Evolutionary conservation across 768 basidiomycete genomes (phyloP), one percentile per base, ranked within the genome.

Genomic region (Lentinula sp.): DNA sequence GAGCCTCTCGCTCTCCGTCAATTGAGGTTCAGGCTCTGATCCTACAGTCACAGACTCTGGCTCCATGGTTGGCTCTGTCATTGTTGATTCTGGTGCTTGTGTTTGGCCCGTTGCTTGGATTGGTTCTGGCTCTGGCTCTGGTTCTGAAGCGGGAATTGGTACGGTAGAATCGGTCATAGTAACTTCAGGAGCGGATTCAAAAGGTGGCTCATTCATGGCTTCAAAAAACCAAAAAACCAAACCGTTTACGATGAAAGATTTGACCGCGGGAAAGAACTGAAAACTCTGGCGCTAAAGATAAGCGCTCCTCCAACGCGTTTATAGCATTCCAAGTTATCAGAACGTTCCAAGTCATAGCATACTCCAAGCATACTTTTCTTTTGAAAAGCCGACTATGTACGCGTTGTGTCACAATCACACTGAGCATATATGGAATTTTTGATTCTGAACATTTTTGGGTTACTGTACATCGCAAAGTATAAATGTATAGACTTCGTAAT

Each of bases 1-100:
- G 67, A 88, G 70, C 5, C 74, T 68, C 65, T 92, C 87, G 81
- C 83, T 89, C 75, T 91, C 89, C 70, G 84, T 18, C n/a, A 39
- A 21, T 10, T 52, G 50, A 52, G n/a, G 16, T 54, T 54, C 53
- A 37, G 23, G 34, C 21, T 54, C 53, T 37, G 53, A 21, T 39
- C n/a, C 53, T 16, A 54, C 13, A 18, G 31, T 34, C n/a, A 40
- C 34, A 5, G 50, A 34, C 37, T 54, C 53, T 37, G 53, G 53
- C 53, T 54, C 53, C n/a, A 15, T 54, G 32, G 35, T 37, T 34
- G 53, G 9, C 34, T 37, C 35, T 37, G 53, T 23, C 53, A 54
- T 54, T 15, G 37, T 10, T 13, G 37, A 16, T 11, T 54, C 53
- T 48, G 21, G 18, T 18, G 21, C 46, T 48, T 18, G 46, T 18